Evolutionary conservation across 176 grass and related monocot species (phyloP), one percentile per base, ranked within the genome.

Genomic region (Carex littledalei): DNA sequence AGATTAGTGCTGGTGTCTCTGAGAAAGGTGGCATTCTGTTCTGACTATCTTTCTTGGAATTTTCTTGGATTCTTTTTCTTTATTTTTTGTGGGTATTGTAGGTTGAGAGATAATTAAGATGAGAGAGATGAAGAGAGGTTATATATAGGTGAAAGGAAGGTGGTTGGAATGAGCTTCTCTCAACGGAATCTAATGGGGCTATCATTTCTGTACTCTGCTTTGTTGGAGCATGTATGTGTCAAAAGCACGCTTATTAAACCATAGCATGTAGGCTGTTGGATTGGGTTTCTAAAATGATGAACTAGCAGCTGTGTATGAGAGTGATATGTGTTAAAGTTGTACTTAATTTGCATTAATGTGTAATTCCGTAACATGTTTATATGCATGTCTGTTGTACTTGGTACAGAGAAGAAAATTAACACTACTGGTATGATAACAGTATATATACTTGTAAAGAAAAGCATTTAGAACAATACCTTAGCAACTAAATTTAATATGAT

Each of bases 21-120:
- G 92, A 70, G 79, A 93, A 83, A 59, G 94, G 88, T 52, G 90
- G 92, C 94, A 97, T 97, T 39, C 37, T 39, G 37, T 39, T 39
- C 37, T 39, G 37, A 39, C 37, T 67, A 57, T 39, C 20, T 74
- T 85, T 55, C 81, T 49, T 73, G 66, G 11, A 63, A 17, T 76
- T 43, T 37, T 43, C 78, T 67, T 76, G 67, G 76, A n/a, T 37
- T 82, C 20, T 87, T 32, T 81, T 50, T 71, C 24, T 77, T 47
- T 78, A 35, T 5, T 41, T 86, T 64, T 55, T 71, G 87, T 72
- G 80, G 86, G 45, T 16, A 80, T 58, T 62, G 18, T 65, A 52
- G 57, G 29, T 84, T 79, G 39, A 86, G 89, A 79, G 83, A 80
- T 4, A 79, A 31, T 67, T 29, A 87, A 92, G 78, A 82, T 82